Evolutionary conservation across 2,329 filamentous ascomycete genomes (phyloP).

Genomic region (Colletotrichum spinosum): DNA sequence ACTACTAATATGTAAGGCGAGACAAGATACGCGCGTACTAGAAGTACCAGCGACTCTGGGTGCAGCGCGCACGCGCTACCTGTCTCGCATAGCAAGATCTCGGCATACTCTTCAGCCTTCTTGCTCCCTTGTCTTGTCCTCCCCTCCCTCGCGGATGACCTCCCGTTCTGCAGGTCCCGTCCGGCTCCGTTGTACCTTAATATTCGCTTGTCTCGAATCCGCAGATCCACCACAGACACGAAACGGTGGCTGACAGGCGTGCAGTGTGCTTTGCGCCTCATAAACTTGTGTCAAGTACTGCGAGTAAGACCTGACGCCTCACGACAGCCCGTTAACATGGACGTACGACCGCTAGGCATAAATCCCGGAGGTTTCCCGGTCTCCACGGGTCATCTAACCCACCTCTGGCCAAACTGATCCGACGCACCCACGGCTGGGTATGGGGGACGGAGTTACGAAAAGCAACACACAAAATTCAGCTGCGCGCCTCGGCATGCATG

Average conservation of each 20-base stretch:
- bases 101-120: conserved; percentile 15
- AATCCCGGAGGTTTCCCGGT: background rate
- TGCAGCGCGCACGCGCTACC: background rate
- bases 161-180: conserved; percentile 20
- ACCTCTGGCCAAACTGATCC: background rate
- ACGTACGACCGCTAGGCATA: background rate
- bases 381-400: background rate
- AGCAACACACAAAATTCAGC: background rate
- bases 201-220: conserved; percentile 25
- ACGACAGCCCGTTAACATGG: background rate
- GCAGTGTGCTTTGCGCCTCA: background rate
- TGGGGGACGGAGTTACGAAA: background rate
- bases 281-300: background rate
- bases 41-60: conserved; percentile 7
- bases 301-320: conserved; percentile 8
- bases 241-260: background rate
- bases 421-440: no score
- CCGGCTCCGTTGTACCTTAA: conserved; percentile 15
- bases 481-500: conserved; percentile 8
- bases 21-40: conserved; percentile 19
- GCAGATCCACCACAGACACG: conserved; percentile 9
- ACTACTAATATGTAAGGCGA: background rate
- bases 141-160: conserved; percentile 10
- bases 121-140: conserved; percentile 2
- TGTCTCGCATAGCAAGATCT: conserved; percentile 20